Evolutionary conservation across 2,329 filamentous ascomycete genomes (phyloP).

Genomic region (Purpureocillium lavendulum): DNA sequence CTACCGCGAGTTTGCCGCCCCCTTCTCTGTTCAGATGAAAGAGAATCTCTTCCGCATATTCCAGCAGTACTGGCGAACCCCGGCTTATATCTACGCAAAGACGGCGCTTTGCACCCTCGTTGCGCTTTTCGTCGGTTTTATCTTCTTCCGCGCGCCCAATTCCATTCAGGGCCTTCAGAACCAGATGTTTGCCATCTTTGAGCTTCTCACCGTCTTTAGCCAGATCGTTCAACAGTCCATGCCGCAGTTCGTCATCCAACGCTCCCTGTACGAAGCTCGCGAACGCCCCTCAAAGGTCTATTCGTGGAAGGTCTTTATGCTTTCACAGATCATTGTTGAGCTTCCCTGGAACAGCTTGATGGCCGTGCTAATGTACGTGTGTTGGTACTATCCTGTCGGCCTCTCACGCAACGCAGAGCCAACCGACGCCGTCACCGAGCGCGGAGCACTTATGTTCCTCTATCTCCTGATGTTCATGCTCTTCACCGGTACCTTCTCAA

Average conservation of each 20-base stretch:
- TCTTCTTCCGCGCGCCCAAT: constrained; percentile 64
- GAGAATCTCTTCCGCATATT: constrained; percentile 67
- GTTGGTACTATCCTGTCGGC: constrained; percentile 80
- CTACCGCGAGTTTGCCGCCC: constrained; percentile 72
- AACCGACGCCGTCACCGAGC: constrained; percentile 52
- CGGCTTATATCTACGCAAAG: constrained; percentile 83
- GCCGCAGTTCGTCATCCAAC: constrained; percentile 76
- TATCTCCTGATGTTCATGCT: constrained; percentile 67
- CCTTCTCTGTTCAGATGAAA: constrained; percentile 57
- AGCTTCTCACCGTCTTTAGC: constrained; percentile 72
- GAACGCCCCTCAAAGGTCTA: constrained; percentile 79
- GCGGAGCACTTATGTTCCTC: constrained; percentile 71
- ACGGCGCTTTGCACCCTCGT: constrained; percentile 52
- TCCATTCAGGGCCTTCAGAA: constrained; percentile 72
- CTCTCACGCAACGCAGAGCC: constrained; percentile 56
- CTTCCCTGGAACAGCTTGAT: constrained; percentile 66
- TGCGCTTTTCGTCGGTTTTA: constrained; percentile 71
- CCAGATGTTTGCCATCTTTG: constrained; percentile 78
- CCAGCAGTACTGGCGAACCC: constrained; percentile 85
- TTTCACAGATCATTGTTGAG: constrained; percentile 74
- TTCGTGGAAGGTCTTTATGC: too few relatives aligned
- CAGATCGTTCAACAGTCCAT: constrained; percentile 71
- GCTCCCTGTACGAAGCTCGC: constrained; percentile 75
- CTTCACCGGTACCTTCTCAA: constrained; percentile 72
- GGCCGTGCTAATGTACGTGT: constrained; percentile 66